Percentiles rank a stretch among this genome's conserved stretches.
These are phyloP conservation scores for Pichia sp. DNA, from an alignment of 1,139 yeast species.

Conservation along the genomic window DNA sequence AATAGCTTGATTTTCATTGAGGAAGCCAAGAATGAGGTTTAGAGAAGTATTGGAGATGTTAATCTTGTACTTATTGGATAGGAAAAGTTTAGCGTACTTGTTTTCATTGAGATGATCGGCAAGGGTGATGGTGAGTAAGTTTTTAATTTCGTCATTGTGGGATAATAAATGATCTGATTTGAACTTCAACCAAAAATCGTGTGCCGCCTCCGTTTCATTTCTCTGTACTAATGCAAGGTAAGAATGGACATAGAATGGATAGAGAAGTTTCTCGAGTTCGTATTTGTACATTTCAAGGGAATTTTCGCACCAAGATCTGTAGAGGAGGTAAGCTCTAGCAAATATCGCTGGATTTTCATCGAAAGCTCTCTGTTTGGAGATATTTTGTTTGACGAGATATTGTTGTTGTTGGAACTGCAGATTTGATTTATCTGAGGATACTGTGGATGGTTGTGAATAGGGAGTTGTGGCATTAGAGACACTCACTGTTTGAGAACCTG, in stretches of 20 bases:
- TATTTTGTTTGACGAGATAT: conserved; percentile 25
- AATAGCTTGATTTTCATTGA: conserved; percentile 86
- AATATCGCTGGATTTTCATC: conserved; percentile 64
- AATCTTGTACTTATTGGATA: conserved; percentile 65
- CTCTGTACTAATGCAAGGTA: conserved; percentile 72
- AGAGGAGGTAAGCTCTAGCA: conserved; percentile 67
- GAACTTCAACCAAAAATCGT: conserved; percentile 68
- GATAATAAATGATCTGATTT: conserved; percentile 65
- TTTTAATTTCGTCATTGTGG: conserved; percentile 72
- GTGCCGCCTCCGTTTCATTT: conserved; percentile 53
- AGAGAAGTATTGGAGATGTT: conserved; percentile 79
- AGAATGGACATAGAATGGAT: conserved; percentile 87
- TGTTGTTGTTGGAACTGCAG: conserved; percentile 27
- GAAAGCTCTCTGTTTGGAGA: conserved; percentile 29
- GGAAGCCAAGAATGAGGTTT: conserved; percentile 73
- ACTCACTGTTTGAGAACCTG: conserved; percentile 52
- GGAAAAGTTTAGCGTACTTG: conserved; percentile 69
- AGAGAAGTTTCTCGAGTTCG: conserved; percentile 73
- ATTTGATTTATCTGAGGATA: conserved; percentile 23
- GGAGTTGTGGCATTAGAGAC: conserved; percentile 38
- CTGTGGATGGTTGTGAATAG: conserved; percentile 33
- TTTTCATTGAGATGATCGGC: conserved; percentile 81
- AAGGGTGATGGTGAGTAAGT: conserved; percentile 65
- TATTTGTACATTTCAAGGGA: conserved; percentile 90
- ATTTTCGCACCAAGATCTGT: conserved; percentile 85